A percentile compares a stretch with the other conserved stretches of the same genome.
Conservation (phyloP, 2,329 filamentous ascomycete species). For the Arthrobotrys megalospora region DNA sequence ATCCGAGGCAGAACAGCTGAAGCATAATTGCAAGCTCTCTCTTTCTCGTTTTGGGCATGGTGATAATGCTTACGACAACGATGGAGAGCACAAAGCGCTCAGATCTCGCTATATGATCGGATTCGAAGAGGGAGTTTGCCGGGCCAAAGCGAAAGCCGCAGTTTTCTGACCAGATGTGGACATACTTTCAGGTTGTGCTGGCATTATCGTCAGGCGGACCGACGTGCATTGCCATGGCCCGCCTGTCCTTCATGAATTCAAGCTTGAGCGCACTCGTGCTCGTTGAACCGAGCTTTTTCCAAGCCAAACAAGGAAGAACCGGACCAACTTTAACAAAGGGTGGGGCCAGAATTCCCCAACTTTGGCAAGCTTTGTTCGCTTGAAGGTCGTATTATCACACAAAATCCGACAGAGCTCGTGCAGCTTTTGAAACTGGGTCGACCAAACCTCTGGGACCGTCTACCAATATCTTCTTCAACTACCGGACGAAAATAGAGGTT, state of each 20-base stretch:
- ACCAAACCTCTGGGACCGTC: conserved; percentile 26
- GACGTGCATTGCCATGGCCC: neutral
- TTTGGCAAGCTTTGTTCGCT: conserved; percentile 6
- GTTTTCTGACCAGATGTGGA: conserved; percentile 1
- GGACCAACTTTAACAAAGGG: neutral
- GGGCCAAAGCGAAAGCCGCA: neutral
- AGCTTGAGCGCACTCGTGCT: neutral
- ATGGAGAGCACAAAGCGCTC: neutral
- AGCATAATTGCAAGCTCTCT: too few relatives aligned
- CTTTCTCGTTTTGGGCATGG: conserved; percentile 1
- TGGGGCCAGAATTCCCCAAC: conserved; percentile 16
- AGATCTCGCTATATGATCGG: neutral
- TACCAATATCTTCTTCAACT: neutral
- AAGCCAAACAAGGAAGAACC: neutral
- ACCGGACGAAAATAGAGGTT: neutral
- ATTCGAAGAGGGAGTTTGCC: neutral
- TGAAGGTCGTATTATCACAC: conserved; percentile 4
- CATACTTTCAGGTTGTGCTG: conserved; percentile 1
- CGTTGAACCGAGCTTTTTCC: neutral
- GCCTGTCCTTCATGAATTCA: neutral
- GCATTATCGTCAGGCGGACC: conserved; percentile 6
- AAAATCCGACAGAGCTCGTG: conserved; percentile 29
- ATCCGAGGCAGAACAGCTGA: neutral
- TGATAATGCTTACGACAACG: neutral
- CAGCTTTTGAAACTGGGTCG: conserved; percentile 53